These are phyloP conservation scores for Inonotus obliquus DNA, from an alignment of 1,284 basidiomycete genomes.

Conservation along the genomic window DNA sequence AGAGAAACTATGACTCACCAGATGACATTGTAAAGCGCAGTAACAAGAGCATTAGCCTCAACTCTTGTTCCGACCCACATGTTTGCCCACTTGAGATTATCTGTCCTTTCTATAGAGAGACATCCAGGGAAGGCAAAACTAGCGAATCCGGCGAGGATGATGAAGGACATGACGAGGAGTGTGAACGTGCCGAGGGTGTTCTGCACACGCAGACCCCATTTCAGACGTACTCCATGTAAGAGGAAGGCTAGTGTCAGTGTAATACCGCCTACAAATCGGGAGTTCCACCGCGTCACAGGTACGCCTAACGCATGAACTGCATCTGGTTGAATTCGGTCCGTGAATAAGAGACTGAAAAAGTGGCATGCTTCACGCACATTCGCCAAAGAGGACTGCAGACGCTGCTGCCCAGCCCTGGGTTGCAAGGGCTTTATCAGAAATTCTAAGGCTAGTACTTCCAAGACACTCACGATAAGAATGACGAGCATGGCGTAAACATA, in stretches of 20 bases:
- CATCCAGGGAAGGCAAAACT: constrained; percentile 46
- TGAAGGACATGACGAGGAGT: constrained; percentile 49
- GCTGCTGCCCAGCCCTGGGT: constrained; percentile 50
- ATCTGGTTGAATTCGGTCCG: constrained; percentile 33
- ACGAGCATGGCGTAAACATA: constrained; percentile 59
- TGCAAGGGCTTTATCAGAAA: constrained; percentile 17
- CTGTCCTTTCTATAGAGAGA: constrained; percentile 37
- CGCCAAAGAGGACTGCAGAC: constrained; percentile 58
- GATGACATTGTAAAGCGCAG: constrained; percentile 61
- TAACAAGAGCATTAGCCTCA: constrained; percentile 52
- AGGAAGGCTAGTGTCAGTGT: constrained; percentile 54
- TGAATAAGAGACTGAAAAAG: neutral
- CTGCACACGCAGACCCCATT: constrained; percentile 59
- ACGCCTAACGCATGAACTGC: constrained; percentile 44
- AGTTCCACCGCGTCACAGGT: constrained; percentile 40
- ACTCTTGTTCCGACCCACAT: constrained; percentile 51
- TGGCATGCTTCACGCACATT: constrained; percentile 41
- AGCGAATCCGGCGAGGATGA: constrained; percentile 56
- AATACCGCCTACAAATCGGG: constrained; percentile 47
- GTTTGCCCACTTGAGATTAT: constrained; percentile 47
- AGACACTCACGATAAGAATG: constrained; percentile 46
- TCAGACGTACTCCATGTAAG: constrained; percentile 52
- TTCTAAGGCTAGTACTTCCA: constrained; percentile 20
- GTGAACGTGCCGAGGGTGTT: constrained; percentile 66
- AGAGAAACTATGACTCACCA: constrained; percentile 40